phyloP scores from a whole-genome alignment of 1,284 basidiomycete genomes.

The Phylloboletellus chloephorus region DNA sequence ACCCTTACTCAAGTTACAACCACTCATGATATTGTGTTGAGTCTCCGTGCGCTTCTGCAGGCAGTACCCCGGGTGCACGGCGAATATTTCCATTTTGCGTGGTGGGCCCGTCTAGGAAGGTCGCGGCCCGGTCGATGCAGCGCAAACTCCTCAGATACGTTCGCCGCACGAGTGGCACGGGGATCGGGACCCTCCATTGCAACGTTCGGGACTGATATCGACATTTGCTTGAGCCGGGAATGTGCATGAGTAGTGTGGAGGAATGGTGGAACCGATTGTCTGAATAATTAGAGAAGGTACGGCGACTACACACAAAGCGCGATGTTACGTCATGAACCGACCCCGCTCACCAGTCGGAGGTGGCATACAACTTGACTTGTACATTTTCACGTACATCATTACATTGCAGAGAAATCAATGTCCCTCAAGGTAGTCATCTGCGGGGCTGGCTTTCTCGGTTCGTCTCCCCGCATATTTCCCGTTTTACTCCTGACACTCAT shows the following conservation, averaged over 20 bases:
- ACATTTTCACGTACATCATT: not conserved
- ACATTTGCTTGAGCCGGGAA: no score
- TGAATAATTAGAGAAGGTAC: no score
- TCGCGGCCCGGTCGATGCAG: not conserved
- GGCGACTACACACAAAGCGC: no score
- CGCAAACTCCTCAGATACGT: no score
- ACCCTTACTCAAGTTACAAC: no score
- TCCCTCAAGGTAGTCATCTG: conserved; percentile 17
- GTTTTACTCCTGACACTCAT: conserved; percentile 2
- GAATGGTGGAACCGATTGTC: no score
- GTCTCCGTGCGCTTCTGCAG: conserved; percentile 3
- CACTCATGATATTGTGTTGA: not conserved
- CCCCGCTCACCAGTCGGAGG: not conserved
- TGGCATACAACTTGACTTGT: conserved; percentile 3
- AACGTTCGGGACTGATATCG: no score
- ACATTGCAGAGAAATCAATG: conserved; percentile 7
- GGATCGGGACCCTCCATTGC: no score
- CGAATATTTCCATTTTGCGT: not conserved
- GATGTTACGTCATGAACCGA: conserved; percentile 8
- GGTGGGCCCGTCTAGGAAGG: not conserved
- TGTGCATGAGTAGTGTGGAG: no score
- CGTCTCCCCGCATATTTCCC: conserved; percentile 8
- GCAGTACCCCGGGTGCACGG: no score
- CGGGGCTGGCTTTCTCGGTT: conserved; percentile 22
- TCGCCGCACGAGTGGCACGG: not conserved